Base-by-base conservation (phyloP, 179 eudicot species). In the Spinacia oleracea region DNA sequence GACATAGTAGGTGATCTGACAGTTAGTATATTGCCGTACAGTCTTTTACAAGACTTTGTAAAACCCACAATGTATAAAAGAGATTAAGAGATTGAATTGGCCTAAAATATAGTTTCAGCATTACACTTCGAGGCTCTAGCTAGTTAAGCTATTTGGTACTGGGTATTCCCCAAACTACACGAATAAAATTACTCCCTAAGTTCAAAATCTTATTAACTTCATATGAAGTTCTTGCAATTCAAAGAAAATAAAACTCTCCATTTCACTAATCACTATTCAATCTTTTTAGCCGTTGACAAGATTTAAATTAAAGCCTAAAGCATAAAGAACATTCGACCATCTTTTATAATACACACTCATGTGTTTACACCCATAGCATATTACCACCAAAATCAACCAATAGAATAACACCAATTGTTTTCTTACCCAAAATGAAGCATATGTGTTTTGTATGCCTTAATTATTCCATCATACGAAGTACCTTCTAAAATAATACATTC, bases 381-480 rank as follows among this genome's bases (percentile, higher is more conserved):
- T n/a, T n/a, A n/a, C n/a, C n/a, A 27, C 32, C 32, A 29, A 60
- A 25, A 69, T 23, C 16, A 20, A 15, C 60, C 5, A 48, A 40
- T 55, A 20, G 4, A 53, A 53, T 53, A 29, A 56, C 27, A 5
- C 46, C n/a, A 6, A 18, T 14, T 72, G 35, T 35, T 71, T 48
- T 46, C 1, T 27, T 38, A 25, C 74, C 43, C 29, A 46, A 79
- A 79, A 51, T 79, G 65, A 65, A 79, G 81, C 77, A 79, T 79
- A 79, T 72, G 29, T 72, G 63, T 72, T 79, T 71, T 72, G 72
- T 79, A 71, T 78, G 63, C 72, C 77, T 62, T 50, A 64, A 72
- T 72, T 21, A 79, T 79, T 62, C 81, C 55, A 72, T 31, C 77
- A 63, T 46, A n/a, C n/a, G n/a, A n/a, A n/a, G n/a, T n/a, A 53